Evolutionary conservation across 2,329 filamentous ascomycete species (phyloP).

Genomic region (Exophiala spinifera): DNA sequence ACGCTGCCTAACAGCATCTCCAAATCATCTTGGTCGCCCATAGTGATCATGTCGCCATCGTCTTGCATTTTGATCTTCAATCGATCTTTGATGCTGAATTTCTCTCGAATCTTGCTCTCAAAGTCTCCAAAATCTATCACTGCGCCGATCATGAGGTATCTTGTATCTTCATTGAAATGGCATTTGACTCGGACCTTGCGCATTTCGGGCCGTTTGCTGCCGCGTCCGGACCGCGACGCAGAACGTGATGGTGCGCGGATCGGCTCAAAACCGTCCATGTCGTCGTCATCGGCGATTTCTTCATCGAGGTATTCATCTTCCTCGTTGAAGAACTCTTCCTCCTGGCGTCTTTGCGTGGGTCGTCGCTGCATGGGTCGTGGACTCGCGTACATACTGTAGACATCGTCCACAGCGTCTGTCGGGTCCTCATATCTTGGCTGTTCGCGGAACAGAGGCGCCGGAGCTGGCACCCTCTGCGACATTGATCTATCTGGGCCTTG

Average conservation of each 20-base stretch:
- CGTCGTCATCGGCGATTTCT: conserved; percentile 47
- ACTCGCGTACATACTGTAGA: conserved; percentile 34
- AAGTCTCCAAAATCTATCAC: conserved; percentile 71
- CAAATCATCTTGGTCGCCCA: conserved; percentile 93
- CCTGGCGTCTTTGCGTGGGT: conserved; percentile 21
- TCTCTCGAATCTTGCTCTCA: conserved; percentile 74
- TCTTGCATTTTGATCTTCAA: conserved; percentile 89
- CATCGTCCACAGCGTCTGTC: conserved; percentile 43
- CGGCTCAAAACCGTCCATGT: conserved; percentile 24
- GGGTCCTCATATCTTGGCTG: conserved; percentile 35
- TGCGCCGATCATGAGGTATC: conserved; percentile 78
- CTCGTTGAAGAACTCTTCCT: conserved; percentile 70
- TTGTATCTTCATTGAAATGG: conserved; percentile 77
- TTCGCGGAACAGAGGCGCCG: conserved; percentile 34
- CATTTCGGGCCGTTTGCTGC: conserved; percentile 56
- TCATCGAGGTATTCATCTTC: conserved; percentile 65
- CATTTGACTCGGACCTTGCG: conserved; percentile 87
- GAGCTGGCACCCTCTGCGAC: conserved; percentile 27
- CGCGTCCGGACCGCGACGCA: conserved; percentile 14
- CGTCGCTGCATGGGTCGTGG: conserved; percentile 14
- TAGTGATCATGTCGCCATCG: conserved; percentile 84
- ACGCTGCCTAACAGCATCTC: conserved; percentile 77
- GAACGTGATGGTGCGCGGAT: conserved; percentile 17
- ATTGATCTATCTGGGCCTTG: conserved; percentile 33
- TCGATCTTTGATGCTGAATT: conserved; percentile 67